Evolutionary conservation across 192 early-diverging fungal genomes (phyloP).

Genomic region (Linnemannia zychae): DNA sequence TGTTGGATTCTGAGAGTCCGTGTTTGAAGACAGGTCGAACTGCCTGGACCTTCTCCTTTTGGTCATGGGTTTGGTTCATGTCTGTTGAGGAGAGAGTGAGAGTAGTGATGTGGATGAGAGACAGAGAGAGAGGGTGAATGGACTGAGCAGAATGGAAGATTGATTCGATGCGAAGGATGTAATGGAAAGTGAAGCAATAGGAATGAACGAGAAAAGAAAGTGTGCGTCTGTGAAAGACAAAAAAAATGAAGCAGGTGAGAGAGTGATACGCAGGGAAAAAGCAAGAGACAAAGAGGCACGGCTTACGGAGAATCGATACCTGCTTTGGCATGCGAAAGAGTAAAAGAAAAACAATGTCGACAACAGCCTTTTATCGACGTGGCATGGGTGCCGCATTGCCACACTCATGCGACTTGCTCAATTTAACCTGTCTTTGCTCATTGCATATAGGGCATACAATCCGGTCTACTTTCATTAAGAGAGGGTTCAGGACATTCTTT

Average conservation of each 20-base stretch:
- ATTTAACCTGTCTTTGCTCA: no score
- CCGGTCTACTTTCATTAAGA: no score
- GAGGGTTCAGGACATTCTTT: no score
- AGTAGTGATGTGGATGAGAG: background rate
- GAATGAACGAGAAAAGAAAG: background rate
- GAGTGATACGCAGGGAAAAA: background rate
- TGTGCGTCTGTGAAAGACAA: background rate
- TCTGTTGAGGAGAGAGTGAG: background rate
- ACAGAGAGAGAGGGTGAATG: background rate
- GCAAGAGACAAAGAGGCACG: background rate
- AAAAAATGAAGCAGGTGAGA: background rate
- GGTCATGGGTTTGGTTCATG: background rate
- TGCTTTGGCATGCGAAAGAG: background rate
- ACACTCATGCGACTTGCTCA: no score
- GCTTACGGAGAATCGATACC: background rate
- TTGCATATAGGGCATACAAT: no score
- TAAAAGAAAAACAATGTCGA: no score
- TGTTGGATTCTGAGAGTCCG: background rate
- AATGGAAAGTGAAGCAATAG: background rate
- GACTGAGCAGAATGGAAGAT: background rate
- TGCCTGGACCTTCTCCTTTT: background rate
- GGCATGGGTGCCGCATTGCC: no score
- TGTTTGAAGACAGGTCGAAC: background rate
- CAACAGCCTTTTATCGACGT: no score
- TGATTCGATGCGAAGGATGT: background rate